Conservation (phyloP, 139 green algal species). For the Chlorella sp. region DNA sequence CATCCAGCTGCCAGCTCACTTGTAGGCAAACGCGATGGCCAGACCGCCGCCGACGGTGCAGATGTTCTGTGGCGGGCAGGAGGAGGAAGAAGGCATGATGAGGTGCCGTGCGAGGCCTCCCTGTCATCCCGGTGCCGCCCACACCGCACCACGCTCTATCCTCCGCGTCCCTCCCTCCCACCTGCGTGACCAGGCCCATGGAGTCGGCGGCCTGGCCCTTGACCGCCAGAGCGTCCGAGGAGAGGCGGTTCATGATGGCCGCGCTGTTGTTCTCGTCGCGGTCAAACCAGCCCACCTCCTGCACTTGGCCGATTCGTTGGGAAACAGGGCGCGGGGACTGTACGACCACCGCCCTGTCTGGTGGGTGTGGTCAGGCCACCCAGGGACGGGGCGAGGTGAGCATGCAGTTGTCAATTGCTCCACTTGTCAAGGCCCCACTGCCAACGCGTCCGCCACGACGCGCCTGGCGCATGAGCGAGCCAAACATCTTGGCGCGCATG, state of each 20-base stretch:
- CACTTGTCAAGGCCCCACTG: no score
- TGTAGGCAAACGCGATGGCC: no score
- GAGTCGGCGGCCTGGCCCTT: constrained; percentile 46
- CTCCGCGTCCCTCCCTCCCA: no score
- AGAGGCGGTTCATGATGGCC: constrained; percentile 56
- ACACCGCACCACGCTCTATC: no score
- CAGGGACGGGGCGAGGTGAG: no score
- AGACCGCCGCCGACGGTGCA: no score
- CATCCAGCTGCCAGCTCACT: no score
- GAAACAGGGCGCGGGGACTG: neutral
- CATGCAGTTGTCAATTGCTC: no score
- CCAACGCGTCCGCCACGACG: neutral
- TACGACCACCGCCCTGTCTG: neutral
- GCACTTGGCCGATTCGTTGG: no score
- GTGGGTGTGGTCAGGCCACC: neutral
- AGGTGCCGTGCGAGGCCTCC: no score
- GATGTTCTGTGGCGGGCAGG: no score
- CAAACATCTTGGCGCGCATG: constrained; percentile 65
- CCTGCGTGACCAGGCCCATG: constrained; percentile 42
- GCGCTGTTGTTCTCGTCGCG: constrained; percentile 57
- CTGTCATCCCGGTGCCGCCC: no score
- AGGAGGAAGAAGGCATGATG: neutral
- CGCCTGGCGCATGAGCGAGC: constrained; percentile 61
- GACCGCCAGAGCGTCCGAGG: constrained; percentile 58
- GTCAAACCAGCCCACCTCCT: constrained; percentile 45